A percentile compares a stretch with the other conserved stretches of the same genome.
Conservation (phyloP, 768 basidiomycete species). For the Pleurotus citrinopileatus region DNA sequence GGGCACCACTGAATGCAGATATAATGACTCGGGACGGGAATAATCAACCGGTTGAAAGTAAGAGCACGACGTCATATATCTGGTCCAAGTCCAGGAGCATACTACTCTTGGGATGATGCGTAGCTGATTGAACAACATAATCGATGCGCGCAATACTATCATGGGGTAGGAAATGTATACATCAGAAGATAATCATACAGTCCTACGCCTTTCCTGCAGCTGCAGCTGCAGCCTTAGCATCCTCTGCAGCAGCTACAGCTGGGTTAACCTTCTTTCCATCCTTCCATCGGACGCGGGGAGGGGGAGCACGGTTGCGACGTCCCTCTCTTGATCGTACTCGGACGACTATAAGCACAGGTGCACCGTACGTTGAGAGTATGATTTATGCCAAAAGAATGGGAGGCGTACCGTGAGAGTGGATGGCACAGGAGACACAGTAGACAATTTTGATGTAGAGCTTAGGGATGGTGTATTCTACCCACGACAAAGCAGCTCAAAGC, state of each 20-base stretch:
- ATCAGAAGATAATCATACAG: constrained; percentile 18
- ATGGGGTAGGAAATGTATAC: not conserved
- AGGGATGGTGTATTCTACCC: constrained; percentile 88
- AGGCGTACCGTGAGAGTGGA: constrained; percentile 92
- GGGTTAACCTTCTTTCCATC: constrained; percentile 96
- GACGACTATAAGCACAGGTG: constrained; percentile 74
- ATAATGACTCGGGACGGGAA: too few species aligned
- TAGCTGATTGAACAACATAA: too few species aligned
- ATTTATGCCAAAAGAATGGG: not conserved
- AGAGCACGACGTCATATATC: too few species aligned
- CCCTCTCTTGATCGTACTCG: constrained; percentile 96
- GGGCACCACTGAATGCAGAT: too few species aligned
- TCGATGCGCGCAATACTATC: not conserved
- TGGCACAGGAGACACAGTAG: constrained; percentile 98
- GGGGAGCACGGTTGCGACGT: constrained; percentile 96
- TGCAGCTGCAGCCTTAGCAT: constrained; percentile 62
- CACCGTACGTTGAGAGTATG: not conserved
- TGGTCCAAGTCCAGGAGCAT: too few species aligned
- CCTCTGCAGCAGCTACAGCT: constrained; percentile 91
- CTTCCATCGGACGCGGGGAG: constrained; percentile 94
- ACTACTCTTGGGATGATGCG: too few species aligned
- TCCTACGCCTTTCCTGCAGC: constrained; percentile 51
- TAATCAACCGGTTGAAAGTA: too few species aligned
- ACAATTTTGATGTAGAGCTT: constrained; percentile 98
- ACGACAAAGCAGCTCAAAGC: not conserved